phyloP scores from a whole-genome alignment of 306 rosid species.

The Cucumis sativus region DNA sequence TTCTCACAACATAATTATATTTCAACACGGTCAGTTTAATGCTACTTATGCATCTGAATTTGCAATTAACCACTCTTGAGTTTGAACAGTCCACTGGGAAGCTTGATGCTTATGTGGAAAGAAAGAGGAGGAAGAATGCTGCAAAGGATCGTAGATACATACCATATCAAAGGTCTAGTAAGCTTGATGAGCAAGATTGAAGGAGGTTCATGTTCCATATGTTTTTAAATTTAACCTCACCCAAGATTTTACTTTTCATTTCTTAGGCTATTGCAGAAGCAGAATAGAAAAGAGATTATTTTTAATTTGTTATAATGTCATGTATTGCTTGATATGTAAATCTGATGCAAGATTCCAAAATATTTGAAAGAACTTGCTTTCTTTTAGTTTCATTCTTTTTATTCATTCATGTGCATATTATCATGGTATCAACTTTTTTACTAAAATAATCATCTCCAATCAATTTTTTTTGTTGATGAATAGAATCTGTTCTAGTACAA shows the following conservation, averaged over 20 bases:
- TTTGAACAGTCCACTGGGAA: constrained; percentile 49
- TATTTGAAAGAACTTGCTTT: neutral
- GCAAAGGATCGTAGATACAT: constrained; percentile 61
- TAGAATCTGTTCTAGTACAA: too few species aligned
- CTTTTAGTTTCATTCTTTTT: neutral
- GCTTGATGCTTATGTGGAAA: constrained; percentile 58
- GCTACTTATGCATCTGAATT: neutral
- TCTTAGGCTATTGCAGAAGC: neutral
- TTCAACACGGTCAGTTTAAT: neutral
- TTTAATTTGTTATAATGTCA: neutral
- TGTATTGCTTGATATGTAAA: neutral
- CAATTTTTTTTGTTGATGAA: too few species aligned
- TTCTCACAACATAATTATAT: neutral
- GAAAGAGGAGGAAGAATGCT: constrained; percentile 73
- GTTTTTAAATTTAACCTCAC: neutral
- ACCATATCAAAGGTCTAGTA: constrained; percentile 54
- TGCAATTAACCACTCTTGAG: neutral
- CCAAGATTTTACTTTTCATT: neutral
- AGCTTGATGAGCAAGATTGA: constrained; percentile 12
- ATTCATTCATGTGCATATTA: neutral
- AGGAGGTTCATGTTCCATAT: neutral
- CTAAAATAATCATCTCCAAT: too few species aligned
- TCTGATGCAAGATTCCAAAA: neutral
- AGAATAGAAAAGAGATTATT: neutral
- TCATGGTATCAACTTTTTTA: too few species aligned